These are phyloP conservation scores for Aspergillus costaricaensis DNA, from an alignment of 2,329 filamentous ascomycete genomes.

Conservation along the genomic window DNA sequence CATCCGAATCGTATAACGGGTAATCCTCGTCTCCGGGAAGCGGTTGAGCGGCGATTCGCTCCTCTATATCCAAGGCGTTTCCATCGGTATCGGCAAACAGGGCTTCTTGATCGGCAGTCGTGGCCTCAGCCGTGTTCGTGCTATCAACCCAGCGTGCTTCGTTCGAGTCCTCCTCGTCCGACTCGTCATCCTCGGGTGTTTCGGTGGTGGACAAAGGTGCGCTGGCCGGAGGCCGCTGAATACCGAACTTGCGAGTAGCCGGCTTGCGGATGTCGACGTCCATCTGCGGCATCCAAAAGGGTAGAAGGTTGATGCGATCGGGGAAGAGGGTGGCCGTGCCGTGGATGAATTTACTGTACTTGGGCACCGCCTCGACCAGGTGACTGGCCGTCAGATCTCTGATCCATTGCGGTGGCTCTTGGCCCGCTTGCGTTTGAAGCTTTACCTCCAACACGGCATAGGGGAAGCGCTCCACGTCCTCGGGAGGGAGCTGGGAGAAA, in stretches of 20 bases:
- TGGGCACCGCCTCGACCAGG: slow-evolving; percentile 96
- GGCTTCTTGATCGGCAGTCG: slow-evolving; percentile 54
- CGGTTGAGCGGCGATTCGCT: slow-evolving; percentile 69
- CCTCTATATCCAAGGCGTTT: slow-evolving; percentile 72
- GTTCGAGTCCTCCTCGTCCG: slow-evolving; percentile 61
- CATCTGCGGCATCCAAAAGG: slow-evolving; percentile 99
- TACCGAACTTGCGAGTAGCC: slow-evolving; percentile 83
- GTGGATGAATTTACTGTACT: slow-evolving; percentile 99
- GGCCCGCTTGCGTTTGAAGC: slow-evolving; percentile 91
- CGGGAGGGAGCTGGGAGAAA: slow-evolving; percentile 81
- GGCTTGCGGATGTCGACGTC: slow-evolving; percentile 96
- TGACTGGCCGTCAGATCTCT: slow-evolving; percentile 89
- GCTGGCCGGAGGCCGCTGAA: slow-evolving; percentile 75
- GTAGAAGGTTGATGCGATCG: slow-evolving; percentile 80
- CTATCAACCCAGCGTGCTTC: slow-evolving; percentile 10
- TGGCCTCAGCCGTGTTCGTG: slow-evolving; percentile 20
- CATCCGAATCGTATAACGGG: slow-evolving; percentile 86
- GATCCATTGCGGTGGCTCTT: slow-evolving; percentile 96
- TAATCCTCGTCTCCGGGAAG: slow-evolving; percentile 68
- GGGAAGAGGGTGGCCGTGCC: slow-evolving; percentile 87
- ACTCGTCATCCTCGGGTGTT: slow-evolving; percentile 70
- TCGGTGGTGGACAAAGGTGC: slow-evolving; percentile 76
- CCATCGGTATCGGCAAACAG: slow-evolving; percentile 50
- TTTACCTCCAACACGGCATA: slow-evolving; percentile 98
- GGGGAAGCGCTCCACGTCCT: slow-evolving; percentile 87